Evolutionary conservation across 371 early-diverging fungal species (phyloP), one percentile per base, ranked within the genome.

Genomic region (Saksenaea oblongispora): DNA sequence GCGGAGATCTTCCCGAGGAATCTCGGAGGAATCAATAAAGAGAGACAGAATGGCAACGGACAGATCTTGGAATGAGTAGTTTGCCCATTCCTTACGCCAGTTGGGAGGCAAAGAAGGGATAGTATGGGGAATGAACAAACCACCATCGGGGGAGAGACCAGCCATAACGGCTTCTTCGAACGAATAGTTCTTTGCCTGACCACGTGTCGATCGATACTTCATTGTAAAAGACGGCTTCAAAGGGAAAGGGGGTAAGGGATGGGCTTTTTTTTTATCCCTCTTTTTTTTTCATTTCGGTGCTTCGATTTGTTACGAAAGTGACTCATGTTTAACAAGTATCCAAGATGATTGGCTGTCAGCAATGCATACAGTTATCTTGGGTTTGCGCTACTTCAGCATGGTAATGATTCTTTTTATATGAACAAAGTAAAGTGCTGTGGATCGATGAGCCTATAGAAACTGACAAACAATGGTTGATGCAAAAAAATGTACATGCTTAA

Each of bases 81-180:
- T 61, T n/a, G 85, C 73, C 95, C 95, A 95, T 13, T 65, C 66
- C 34, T 78, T 68, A 28, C 79, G 72, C 84, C 88, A 90, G 77
- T 83, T 77, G 34, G 73, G 64, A 53, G 92, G 87, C 36, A 94
- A 78, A 7, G 65, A 35, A 11, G 98, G 98, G 58, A 97, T 90
- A 28, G 74, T 66, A 65, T 91, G 80, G 41, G 98, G 98, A 63
- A 97, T 92, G 80, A 91, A 97, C 44, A 98, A 88, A 51, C 98
- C 98, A 54, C 98, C 98, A 76, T 97, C 98, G 42, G 93, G 87
- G 0, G 95, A 91, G 28, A 97, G 89, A 36, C 98, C 98, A 35
- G 89, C 85, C 69, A 97, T 87, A 28, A 98, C 95, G 28, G 95
- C 95, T 64, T 92, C 89, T 78, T 96, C 96, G 66, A 98, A 97